Base-by-base conservation (phyloP, 257 asterid genomes). In the Rehmannia glutinosa region DNA sequence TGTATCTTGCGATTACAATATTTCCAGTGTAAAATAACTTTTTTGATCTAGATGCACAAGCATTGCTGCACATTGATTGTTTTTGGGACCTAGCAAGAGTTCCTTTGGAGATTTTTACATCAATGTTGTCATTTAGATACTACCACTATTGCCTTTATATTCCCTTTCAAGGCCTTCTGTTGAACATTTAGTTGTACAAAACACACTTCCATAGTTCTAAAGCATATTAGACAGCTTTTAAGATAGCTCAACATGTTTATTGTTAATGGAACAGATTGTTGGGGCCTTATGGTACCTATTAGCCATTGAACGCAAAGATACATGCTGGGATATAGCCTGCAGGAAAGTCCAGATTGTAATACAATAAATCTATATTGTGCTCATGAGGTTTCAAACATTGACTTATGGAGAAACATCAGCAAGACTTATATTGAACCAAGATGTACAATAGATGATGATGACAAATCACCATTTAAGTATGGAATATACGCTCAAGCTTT, bases 221-320 rank as follows among this genome's bases (percentile, higher is more conserved):
- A n/a, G n/a, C n/a, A n/a, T n/a, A 65, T 3, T 33, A 36, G n/a
- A 53, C 60, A 52, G 49, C 50, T 20, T 24, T 4, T 52, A 1
- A 20, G 16, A 17, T 49, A 78, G 27, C 41, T 20, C 13, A 1
- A 59, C 66, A 24, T 62, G 21, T 16, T 59, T 35, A 38, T 30
- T 63, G 27, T 70, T 23, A 27, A 39, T 63, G 78, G 66, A 55
- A 75, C 90, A 93, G 99, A 78, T 94, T 47, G 80, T 81, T 70
- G 99, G 97, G 68, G 96, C 97, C 39, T 79, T 94, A 58, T 94
- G 99, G 99, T 91, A 94, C 75, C 81, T 88, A 36, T 75, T 92
- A 60, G 92, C 98, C 24, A 79, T 91, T 28, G 99, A 88, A 72
- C 89, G 97, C 60, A 91, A 78, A 75, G 96, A 87, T 75, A 69